Evolutionary conservation across 164 flowering plant species (phyloP), one percentile per base, ranked within the genome.

Genomic region (Stephania cephalantha): DNA sequence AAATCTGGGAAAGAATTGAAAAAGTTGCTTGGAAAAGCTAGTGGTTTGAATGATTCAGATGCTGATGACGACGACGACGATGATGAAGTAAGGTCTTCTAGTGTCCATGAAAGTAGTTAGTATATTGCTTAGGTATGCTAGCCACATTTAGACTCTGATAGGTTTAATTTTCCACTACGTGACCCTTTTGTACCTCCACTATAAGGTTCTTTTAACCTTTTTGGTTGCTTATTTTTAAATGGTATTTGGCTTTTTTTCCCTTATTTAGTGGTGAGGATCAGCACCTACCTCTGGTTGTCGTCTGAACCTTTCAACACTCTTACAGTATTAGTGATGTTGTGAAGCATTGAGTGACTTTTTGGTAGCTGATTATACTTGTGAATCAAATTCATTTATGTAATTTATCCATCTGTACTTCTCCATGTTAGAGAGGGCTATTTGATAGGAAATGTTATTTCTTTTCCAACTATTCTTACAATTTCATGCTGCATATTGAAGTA

Each of bases 1-100:
- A 88, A 91, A 85, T 93, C 98, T 71, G 99, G 99, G 30, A 95
- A 90, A 77, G 99, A 95, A 84, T 77, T 95, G 82, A 89, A 95
- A 84, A 94, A 95, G 81, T 77, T 95, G 77, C 93, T 95, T 70
- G 97, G 98, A 11, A 78, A 83, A 80, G 52, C 92, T 69, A 81
- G 73, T 82, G 97, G 94, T 44, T 77, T 91, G 71, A 85, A 89
- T 84, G 95, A 93, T 42, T 89, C 97, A 31, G 99, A 93, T 75
- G 90, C 80, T 44, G 97, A 95, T 46, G 98, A 95, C 68, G 98
- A 94, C 13, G 98, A 93, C 3, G 98, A 95, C 7, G 93, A 90
- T 30, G 95, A 92, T 7, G 97, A 90, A 65, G 97, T 90, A 85
- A 84, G 87, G 79, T 77, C 52, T 29, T 44, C 6, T 77, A 70